Base-by-base conservation (phyloP, 306 rosid genomes). In the Myrica gale region DNA sequence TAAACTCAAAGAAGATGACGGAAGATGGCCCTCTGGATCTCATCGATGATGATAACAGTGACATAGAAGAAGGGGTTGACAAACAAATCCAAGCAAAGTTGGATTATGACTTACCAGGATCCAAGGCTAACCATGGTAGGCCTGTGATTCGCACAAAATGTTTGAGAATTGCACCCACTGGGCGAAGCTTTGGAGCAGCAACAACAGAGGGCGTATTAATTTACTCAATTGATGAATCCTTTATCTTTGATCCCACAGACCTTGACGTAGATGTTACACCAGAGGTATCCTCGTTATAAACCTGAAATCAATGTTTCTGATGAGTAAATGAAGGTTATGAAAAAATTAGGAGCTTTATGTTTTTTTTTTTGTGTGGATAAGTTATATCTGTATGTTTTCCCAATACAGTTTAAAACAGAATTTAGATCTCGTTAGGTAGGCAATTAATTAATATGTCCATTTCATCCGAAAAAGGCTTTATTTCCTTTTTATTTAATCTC, bases 221-320 rank as follows among this genome's bases (percentile, higher is more conserved):
- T 82, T 92, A 88, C 81, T 95, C 97, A 66, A 86, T 92, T 67
- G 99, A 92, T 68, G 97, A 90, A 61, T 89, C 93, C 9, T 90
- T 92, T 81, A 95, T 95, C 83, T 95, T 92, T 54, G 97, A 92
- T 82, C 97, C 97, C 72, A 89, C 96, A 71, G 97, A 95, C 82
- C 96, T 95, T 21, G 99, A 95, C 87, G 88, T 95, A n/a, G 86
- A 95, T 81, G 97, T 95, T 80, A 92, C 97, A 19, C 97, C 99
- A 3, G 96, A 92, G 97, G 99, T 92, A 87, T 62, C 16, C 3
- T 45, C 68, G 4, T 37, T 37, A 4, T 32, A 62, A 61, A 37
- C 44, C 42, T 37, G 68, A 11, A 37, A 61, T 19, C 0, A 0
- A 26, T 61, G 68, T 45, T 61, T 61, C 9, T 39, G 10, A 39